Percentiles rank a stretch among this genome's conserved stretches.
phyloP scores from a whole-genome alignment of 1,284 basidiomycete genomes.

The Pterula multifida region DNA sequence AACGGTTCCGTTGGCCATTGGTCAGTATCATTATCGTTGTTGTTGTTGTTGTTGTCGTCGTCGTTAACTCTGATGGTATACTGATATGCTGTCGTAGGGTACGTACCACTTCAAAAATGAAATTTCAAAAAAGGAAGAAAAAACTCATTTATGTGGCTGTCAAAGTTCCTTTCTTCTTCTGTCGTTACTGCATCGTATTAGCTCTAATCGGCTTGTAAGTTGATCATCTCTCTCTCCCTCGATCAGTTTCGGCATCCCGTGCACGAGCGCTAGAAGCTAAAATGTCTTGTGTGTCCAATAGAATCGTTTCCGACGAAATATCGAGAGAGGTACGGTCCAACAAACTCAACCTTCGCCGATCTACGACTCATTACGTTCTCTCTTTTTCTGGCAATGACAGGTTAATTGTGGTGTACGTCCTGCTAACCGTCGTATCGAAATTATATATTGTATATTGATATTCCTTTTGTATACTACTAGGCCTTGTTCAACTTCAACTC shows the following conservation, averaged over 20 bases:
- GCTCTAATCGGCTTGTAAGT: conserved; percentile 50
- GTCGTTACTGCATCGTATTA: conserved; percentile 54
- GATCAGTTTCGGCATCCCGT: too few relatives aligned
- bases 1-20: conserved; percentile 52
- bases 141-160: conserved; percentile 40
- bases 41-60: too few relatives aligned
- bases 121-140: too few relatives aligned
- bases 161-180: conserved; percentile 37
- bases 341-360: too few relatives aligned
- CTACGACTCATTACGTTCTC: too few relatives aligned
- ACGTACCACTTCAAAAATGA: too few relatives aligned
- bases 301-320: conserved; percentile 45
- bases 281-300: too few relatives aligned
- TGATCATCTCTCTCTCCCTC: not conserved
- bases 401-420: conserved; percentile 47
- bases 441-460: too few relatives aligned
- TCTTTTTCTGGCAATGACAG: conserved; percentile 19
- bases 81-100: too few relatives aligned
- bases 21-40: conserved; percentile 24
- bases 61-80: too few relatives aligned
- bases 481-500: conserved; percentile 59
- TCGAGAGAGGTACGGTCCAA: conserved; percentile 32
- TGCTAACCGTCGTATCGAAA: conserved; percentile 2
- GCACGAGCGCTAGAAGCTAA: too few relatives aligned
- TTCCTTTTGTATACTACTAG: conserved; percentile 18